A percentile compares a stretch with the other conserved stretches of the same genome.
Conservation (phyloP, 1,284 basidiomycete species). For the Ustilago loliicola region DNA sequence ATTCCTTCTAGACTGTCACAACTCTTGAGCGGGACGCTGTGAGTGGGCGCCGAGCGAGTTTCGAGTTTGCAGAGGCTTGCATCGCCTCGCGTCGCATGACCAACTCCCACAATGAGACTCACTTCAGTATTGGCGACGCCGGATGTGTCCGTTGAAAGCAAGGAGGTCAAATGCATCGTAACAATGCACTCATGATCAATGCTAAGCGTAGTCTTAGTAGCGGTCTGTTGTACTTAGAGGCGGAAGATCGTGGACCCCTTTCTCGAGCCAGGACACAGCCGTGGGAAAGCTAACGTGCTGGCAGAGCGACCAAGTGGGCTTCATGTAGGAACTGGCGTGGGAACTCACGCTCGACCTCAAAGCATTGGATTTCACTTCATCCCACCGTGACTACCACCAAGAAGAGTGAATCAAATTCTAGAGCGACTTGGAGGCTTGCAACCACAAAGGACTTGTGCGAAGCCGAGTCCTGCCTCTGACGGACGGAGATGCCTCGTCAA, state of each 20-base stretch:
- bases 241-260: background rate
- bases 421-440: background rate
- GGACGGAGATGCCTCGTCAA: background rate
- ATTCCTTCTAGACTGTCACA: constrained; percentile 1
- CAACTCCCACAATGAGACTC: background rate
- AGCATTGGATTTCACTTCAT: background rate
- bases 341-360: background rate
- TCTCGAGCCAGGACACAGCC: background rate
- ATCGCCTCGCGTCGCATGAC: constrained; percentile 23
- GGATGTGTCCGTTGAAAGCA: background rate
- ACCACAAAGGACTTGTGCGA: no score
- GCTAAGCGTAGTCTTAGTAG: background rate
- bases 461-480: no score
- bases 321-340: background rate
- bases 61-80: background rate
- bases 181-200: background rate
- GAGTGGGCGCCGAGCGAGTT: constrained; percentile 2
- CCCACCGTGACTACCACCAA: background rate
- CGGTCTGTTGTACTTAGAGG: background rate
- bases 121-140: background rate
- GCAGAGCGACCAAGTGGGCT: background rate
- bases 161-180: background rate
- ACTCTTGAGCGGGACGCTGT: background rate
- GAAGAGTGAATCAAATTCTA: background rate
- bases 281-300: background rate